Evolutionary conservation across 345 rosid species (phyloP), one percentile per base, ranked within the genome.

Genomic region (Eucalyptus erythrocorys): DNA sequence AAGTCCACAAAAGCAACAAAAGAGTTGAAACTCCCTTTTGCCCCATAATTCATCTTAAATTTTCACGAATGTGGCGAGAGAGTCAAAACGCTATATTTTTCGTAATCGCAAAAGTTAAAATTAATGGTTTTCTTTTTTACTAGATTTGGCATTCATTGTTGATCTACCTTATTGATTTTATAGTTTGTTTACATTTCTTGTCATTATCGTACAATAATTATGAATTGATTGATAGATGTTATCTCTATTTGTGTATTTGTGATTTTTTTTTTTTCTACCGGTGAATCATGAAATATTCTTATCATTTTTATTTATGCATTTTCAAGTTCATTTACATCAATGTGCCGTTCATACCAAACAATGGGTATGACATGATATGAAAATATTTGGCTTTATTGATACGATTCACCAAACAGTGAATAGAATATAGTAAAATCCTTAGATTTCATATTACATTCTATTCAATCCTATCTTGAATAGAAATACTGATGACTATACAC

Each of bases 381-480:
- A 55, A 55, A 55, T 55, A 55, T 55, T 55, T 24, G 30, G 6
- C 2, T 55, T 55, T 55, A 55, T 55, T 24, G 8, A 2, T 55
- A 22, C 13, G 6, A 55, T 55, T 55, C 30, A 55, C 3, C 13
- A 24, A 55, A 24, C 0, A 8, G 30, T 24, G 27, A 24, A 55
- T 2, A 55, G 0, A 55, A 24, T 55, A 55, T 4, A 24, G 1
- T 5, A 55, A 55, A 55, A 55, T 22, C 30, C 13, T 24, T 24
- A 24, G 1, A 55, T 24, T 55, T 24, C 12, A 55, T 55, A 24
- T 55, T 55, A 55, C 30, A 55, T 55, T 55, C 13, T 55, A 55
- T 55, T 24, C 61, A 55, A 55, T 24, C 0, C 6, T 10, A 55
- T 24, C 11, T 0, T 24, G 13, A 8, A 22, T 55, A 55, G 30